Evolutionary conservation across 257 asterid genomes (phyloP).

Genomic region (Solanum habrochaites): DNA sequence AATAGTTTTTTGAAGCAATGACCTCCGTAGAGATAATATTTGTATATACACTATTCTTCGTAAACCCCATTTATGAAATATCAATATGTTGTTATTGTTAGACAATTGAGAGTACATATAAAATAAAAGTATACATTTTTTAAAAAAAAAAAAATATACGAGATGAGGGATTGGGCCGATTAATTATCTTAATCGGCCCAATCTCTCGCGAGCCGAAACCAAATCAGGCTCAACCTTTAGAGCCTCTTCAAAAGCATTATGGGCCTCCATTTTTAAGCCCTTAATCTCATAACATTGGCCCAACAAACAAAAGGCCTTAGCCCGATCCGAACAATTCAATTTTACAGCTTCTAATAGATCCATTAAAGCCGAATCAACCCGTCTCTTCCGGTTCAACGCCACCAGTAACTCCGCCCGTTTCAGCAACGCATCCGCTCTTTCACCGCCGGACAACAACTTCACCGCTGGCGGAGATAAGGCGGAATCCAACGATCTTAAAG

Average conservation of each 20-base stretch:
- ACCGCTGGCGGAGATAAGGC: constrained; percentile 69
- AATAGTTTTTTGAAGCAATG: not conserved
- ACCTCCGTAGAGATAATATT: not conserved
- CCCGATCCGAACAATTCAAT: constrained; percentile 31
- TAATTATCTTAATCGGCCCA: constrained; percentile 22
- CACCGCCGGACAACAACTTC: constrained; percentile 41
- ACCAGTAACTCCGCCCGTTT: constrained; percentile 66
- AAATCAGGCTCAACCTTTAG: constrained; percentile 30
- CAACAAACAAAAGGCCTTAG: constrained; percentile 50
- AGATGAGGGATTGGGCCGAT: not conserved
- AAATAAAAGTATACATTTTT: not conserved
- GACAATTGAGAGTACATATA: too few species aligned
- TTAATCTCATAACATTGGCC: constrained; percentile 55
- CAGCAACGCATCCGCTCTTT: constrained; percentile 64
- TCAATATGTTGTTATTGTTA: too few species aligned
- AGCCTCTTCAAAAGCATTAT: constrained; percentile 32
- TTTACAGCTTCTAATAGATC: constrained; percentile 57
- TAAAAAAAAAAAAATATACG: not conserved
- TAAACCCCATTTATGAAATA: not conserved
- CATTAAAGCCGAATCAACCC: constrained; percentile 52
- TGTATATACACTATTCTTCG: too few species aligned
- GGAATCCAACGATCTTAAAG: constrained; percentile 50
- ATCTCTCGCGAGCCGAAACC: constrained; percentile 29
- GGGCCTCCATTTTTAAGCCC: constrained; percentile 37
- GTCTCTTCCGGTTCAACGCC: constrained; percentile 46